These are phyloP conservation scores for Phialophora macrospora DNA, from an alignment of 2,329 filamentous ascomycete species.

Conservation along the genomic window DNA sequence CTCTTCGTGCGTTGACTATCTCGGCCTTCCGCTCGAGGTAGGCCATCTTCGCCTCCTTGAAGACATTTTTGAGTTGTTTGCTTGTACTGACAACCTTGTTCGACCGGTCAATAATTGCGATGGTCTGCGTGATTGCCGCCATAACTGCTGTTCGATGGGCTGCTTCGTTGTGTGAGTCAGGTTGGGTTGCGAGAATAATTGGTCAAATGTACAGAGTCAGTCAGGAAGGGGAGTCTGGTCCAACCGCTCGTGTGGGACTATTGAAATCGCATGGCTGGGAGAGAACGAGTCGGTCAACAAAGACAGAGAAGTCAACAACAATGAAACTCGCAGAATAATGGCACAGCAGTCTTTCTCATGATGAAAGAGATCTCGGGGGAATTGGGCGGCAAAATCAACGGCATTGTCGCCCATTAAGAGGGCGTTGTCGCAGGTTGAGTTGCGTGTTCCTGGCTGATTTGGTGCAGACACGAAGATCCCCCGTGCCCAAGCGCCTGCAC, in stretches of 20 bases:
- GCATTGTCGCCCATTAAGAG: conserved; percentile 33
- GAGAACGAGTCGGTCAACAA: conserved; percentile 32
- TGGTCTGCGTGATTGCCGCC: conserved; percentile 66
- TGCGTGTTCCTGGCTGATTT: conserved; percentile 35
- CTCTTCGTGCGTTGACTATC: conserved; percentile 72
- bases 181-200: not conserved
- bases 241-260: conserved; percentile 7
- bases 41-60: conserved; percentile 86
- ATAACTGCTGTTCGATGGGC: conserved; percentile 24
- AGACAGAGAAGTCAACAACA: conserved; percentile 9
- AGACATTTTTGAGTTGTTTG: conserved; percentile 86
- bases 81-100: conserved; percentile 90
- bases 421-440: conserved; percentile 26
- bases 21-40: conserved; percentile 88
- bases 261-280: conserved; percentile 35
- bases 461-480: conserved; percentile 2
- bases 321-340: conserved; percentile 17
- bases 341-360: conserved; percentile 16
- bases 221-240: conserved; percentile 2
- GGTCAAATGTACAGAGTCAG: not conserved
- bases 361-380: conserved; percentile 17
- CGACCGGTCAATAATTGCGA: conserved; percentile 88
- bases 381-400: conserved; percentile 31
- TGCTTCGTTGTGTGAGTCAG: not conserved
- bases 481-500: conserved; percentile 16